Evolutionary conservation across 1,284 basidiomycete genomes (phyloP), one percentile per base, ranked within the genome.

Genomic region (Salmacisia buchloeana): DNA sequence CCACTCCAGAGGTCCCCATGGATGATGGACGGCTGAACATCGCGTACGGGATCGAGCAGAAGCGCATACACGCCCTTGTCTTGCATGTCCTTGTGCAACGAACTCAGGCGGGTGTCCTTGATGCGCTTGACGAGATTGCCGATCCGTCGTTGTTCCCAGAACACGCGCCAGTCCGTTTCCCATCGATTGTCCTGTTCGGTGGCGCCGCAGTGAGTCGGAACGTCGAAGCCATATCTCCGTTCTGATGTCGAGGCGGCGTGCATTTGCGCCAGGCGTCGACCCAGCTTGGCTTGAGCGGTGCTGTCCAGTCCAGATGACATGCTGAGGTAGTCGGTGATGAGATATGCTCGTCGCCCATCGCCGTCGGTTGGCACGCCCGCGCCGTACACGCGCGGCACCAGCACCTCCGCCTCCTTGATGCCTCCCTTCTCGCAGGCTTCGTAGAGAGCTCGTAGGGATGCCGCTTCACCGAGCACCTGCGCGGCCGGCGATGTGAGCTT

Each of bases 1-100:
- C 80, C 77, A 2, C 74, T 78, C 91, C 91, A 94, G 49, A 93
- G 83, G 80, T 93, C 91, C 2, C 91, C 91, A 72, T 94, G 91
- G 3, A 91, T 81, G 23, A 92, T 84, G 1, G 89, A 89, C 1
- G 91, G 90, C 58, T 86, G 79, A 9, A 91, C 84, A 1, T 71
- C 46, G 38, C 88, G 78, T 57, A 82, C 76, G 0, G 85, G 79
- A 9, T 84, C 83, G 41, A 94, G 83, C 6, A 93, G 82, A 64
- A 86, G 84, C 0, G 91, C 89, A 67, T 92, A 86, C 5, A 89
- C 88, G 63, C 23, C 52, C 41, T n/a, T 65, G 45, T 43, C 58
- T 49, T 9, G 38, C 41, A 56, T 67, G 58, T 45, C 60, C 54
- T 39, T 34, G 13, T 54, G 49, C 27, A 54, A 31, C 31, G 49